Evolutionary conservation across 495 filamentous ascomycete genomes (phyloP), one percentile per base, ranked within the genome.

Genomic region (Podospora pseudocomata): DNA sequence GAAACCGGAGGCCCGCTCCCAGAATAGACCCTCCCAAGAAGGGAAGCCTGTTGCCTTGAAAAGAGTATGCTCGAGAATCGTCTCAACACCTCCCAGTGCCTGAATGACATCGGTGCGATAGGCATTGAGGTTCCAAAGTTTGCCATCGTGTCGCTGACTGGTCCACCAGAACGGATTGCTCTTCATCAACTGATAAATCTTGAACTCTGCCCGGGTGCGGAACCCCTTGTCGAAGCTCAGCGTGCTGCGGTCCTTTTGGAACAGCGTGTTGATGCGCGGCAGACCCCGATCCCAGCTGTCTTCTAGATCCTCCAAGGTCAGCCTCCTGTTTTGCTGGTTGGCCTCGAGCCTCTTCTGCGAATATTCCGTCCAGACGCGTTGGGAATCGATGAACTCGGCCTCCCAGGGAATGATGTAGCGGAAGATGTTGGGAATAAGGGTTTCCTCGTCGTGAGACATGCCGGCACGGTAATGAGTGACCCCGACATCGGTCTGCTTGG

Each of bases 131-230:
- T 99, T 97, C 96, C 96, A 99, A 54, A 99, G 81, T 78, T 98
- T 99, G 77, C 96, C 96, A 74, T 99, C 96, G 74, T 99, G 96
- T 60, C 96, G 85, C 78, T 98, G 96, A 73, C 92, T 96, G 2
- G 96, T 99, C 96, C 95, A 99, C 94, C 94, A 97, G 85, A 97
- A 99, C 0, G 95, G 94, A 78, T 97, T 97, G 83, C 92, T 96
- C 89, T 97, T 98, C 95, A 99, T 98, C 69, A 97, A 82, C 79
- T 97, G 94, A 77, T 98, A 99, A 64, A 92, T 90, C 82, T 98
- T 99, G 84, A 98, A 99, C 81, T 99, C 96, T 28, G 94, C 92
- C 44, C 96, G 86, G 30, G 95, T 89, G 72, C 96, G 91, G 88
- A 97, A 98, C 57, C 96, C 96, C 81, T 99, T 99, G 82, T 99